Percentiles rank a stretch among this genome's conserved stretches.
Conservation (phyloP, 768 basidiomycete genomes). For the Ephemerocybe angulata region DNA sequence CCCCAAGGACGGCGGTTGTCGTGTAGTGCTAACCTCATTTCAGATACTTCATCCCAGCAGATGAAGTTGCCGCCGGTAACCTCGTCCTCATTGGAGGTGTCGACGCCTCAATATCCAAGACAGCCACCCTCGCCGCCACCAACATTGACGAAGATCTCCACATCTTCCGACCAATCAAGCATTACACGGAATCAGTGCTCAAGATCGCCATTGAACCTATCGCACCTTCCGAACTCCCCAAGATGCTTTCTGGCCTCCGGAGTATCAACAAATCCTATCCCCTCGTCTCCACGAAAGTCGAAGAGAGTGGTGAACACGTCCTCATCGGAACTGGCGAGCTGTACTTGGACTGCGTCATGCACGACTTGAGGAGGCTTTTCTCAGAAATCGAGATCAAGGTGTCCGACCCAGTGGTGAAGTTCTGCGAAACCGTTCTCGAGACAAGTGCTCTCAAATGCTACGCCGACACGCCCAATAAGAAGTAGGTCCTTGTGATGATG, state of each 20-base stretch:
- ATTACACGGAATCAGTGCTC: slow-evolving; percentile 94
- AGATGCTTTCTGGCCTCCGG: slow-evolving; percentile 95
- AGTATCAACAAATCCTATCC: slow-evolving; percentile 99
- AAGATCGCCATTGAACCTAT: slow-evolving; percentile 99
- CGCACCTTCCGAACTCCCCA: slow-evolving; percentile 94
- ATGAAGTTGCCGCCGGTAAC: slow-evolving; percentile 89
- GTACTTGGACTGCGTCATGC: slow-evolving; percentile 95
- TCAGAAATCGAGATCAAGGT: slow-evolving; percentile 99
- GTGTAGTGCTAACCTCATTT: slow-evolving; percentile 6
- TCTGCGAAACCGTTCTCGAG: slow-evolving; percentile 97
- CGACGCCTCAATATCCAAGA: slow-evolving; percentile 92
- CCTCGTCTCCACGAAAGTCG: slow-evolving; percentile 89
- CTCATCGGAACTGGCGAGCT: slow-evolving; percentile 95
- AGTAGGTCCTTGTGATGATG: slow-evolving; percentile 48
- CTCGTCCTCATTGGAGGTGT: slow-evolving; percentile 90
- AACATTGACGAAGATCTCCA: slow-evolving; percentile 83
- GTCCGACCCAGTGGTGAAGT: slow-evolving; percentile 97
- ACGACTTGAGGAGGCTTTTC: slow-evolving; percentile 88
- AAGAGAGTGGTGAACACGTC: slow-evolving; percentile 97
- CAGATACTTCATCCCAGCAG: slow-evolving; percentile 88
- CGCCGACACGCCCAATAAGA: slow-evolving; percentile 98
- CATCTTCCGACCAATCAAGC: slow-evolving; percentile 94
- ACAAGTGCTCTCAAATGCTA: slow-evolving; percentile 98
- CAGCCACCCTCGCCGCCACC: slow-evolving; percentile 77
- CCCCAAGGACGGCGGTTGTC: neutral